Conservation (phyloP, 352 stramenopile genomes). For the Chrysophaeum taylorii region DNA sequence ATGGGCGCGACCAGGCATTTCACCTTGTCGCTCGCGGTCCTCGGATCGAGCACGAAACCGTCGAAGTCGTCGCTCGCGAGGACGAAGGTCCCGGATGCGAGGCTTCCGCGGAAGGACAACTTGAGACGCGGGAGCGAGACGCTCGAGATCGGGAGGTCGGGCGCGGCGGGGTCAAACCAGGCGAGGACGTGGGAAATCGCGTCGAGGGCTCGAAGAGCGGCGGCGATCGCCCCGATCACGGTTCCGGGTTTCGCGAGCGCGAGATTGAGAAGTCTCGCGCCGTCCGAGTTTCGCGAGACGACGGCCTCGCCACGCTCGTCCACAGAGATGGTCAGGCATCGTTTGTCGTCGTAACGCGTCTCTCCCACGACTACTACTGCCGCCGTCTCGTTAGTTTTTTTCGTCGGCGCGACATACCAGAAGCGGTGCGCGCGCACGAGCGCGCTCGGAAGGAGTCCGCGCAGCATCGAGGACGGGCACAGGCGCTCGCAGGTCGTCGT, state of each 20-base stretch:
- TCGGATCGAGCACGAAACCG: conserved; percentile 47
- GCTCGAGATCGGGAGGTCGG: conserved; percentile 62
- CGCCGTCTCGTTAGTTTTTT: conserved; percentile 61
- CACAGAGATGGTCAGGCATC: no score
- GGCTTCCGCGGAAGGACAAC: conserved; percentile 67
- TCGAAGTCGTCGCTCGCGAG: not conserved
- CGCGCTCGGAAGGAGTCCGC: conserved; percentile 79
- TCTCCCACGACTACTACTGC: not conserved
- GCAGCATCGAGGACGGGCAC: conserved; percentile 76
- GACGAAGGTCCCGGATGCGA: no score
- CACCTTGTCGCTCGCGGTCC: conserved; percentile 48
- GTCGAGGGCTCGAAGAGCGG: conserved; percentile 82
- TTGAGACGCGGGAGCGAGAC: conserved; percentile 94
- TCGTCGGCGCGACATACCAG: conserved; percentile 92
- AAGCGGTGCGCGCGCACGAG: conserved; percentile 89
- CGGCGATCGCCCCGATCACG: conserved; percentile 50
- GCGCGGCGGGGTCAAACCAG: conserved; percentile 83
- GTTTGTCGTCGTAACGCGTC: not conserved
- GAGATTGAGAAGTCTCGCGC: no score
- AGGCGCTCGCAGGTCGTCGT: conserved; percentile 46
- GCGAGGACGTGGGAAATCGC: conserved; percentile 91
- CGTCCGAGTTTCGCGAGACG: no score
- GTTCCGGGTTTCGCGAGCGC: no score
- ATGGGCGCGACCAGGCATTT: conserved; percentile 56
- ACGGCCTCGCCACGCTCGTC: no score